Percentiles rank a stretch among this genome's conserved stretches.
Conservation (phyloP, 257 asterid species). For the Primulina eburnea region DNA sequence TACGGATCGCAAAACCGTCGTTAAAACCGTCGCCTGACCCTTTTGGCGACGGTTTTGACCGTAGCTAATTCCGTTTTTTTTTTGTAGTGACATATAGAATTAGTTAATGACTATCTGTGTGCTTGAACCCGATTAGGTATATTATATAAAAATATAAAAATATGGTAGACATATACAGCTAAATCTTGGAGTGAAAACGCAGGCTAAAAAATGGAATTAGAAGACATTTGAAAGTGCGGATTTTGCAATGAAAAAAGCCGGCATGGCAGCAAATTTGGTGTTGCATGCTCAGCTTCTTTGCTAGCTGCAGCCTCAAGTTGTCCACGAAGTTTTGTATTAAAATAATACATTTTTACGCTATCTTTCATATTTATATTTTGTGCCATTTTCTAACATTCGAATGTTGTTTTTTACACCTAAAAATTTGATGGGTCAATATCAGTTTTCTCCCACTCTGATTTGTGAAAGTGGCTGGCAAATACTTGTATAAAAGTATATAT, state of each 20-base stretch:
- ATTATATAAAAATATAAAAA: no score
- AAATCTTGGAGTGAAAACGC: conserved; percentile 34
- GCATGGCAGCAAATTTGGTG: conserved; percentile 8
- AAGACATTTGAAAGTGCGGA: background rate
- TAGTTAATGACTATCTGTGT: no score
- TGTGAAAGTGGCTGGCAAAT: background rate
- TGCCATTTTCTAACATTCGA: no score
- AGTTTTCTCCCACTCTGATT: background rate
- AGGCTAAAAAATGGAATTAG: conserved; percentile 29
- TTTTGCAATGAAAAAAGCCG: background rate
- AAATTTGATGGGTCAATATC: background rate
- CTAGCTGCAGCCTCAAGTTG: conserved; percentile 2
- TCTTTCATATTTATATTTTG: no score
- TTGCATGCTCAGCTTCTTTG: background rate
- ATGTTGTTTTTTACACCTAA: background rate
- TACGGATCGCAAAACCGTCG: no score
- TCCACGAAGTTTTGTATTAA: background rate
- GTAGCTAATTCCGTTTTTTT: no score
- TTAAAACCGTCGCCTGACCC: no score
- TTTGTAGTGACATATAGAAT: no score
- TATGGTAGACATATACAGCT: conserved; percentile 37
- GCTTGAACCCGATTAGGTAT: no score
- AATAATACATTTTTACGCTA: background rate
- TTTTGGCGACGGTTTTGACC: no score
- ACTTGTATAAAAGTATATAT: background rate